phyloP scores from a whole-genome alignment of 208 protist species.

The Acanthamoeba culbertsoni region DNA sequence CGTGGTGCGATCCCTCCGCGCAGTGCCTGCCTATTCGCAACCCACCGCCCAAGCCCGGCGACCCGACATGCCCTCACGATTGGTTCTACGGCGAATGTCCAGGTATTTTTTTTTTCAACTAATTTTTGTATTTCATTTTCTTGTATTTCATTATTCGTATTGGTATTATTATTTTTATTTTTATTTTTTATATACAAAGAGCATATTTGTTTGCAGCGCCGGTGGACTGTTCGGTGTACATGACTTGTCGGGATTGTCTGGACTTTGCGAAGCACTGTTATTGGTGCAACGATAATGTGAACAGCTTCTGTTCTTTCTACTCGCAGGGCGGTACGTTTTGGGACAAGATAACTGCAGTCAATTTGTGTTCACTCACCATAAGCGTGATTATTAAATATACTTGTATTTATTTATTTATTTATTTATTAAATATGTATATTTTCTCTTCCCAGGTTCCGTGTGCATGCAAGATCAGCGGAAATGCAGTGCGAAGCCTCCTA shows the following conservation, averaged over 20 bases:
- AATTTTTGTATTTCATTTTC: neutral
- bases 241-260: neutral
- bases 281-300: neutral
- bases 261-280: neutral
- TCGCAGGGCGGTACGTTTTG: neutral
- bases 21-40: neutral
- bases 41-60: neutral
- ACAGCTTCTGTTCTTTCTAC: neutral
- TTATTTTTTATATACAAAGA: neutral
- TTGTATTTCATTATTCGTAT: too few relatives aligned
- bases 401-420: neutral
- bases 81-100: neutral
- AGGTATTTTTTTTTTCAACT: neutral
- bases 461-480: neutral
- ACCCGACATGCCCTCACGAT: neutral
- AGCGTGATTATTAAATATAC: neutral
- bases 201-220: too few relatives aligned
- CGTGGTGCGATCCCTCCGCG: neutral
- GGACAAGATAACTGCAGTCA: too few relatives aligned
- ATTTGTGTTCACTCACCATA: neutral
- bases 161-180: neutral
- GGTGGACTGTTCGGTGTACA: neutral
- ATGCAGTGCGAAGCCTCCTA: neutral
- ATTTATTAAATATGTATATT: neutral
- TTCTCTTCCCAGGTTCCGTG: neutral